Evolutionary conservation across 2,329 filamentous ascomycete genomes (phyloP).

Genomic region (Pleoardoris graminearum): DNA sequence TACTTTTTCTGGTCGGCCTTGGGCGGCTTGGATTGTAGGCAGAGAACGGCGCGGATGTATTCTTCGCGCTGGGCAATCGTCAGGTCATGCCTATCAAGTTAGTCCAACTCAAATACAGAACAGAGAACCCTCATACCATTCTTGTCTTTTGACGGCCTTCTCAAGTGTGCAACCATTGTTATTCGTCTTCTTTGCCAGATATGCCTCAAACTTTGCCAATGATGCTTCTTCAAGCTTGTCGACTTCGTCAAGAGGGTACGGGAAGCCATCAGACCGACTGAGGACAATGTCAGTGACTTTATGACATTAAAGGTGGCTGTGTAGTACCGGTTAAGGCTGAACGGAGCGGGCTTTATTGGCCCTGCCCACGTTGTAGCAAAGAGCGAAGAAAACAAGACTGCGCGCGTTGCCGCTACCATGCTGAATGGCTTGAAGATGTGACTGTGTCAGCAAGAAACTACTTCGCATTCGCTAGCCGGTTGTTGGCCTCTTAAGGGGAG

Average conservation of each 20-base stretch:
- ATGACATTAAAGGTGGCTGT: background rate
- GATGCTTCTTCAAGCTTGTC: conserved; percentile 25
- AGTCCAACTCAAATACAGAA: background rate
- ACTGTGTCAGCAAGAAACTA: background rate
- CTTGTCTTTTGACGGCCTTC: conserved; percentile 21
- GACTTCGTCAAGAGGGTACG: conserved; percentile 28
- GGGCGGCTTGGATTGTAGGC: conserved; percentile 25
- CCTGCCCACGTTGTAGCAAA: conserved; percentile 17
- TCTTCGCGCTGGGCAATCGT: conserved; percentile 23
- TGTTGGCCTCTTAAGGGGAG: background rate
- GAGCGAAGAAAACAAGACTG: conserved; percentile 9
- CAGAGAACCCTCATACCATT: conserved; percentile 21
- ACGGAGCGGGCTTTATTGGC: conserved; percentile 11
- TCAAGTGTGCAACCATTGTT: conserved; percentile 28
- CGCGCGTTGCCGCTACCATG: background rate
- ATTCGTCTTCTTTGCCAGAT: conserved; percentile 25
- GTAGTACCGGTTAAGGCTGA: conserved; percentile 12
- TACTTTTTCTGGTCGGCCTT: conserved; percentile 20
- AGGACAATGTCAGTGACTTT: background rate
- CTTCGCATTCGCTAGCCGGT: background rate
- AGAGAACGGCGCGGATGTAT: conserved; percentile 29
- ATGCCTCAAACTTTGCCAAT: conserved; percentile 25
- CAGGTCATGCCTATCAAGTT: conserved; percentile 22
- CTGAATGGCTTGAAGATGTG: background rate
- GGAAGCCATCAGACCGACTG: conserved; percentile 22